phyloP scores from a whole-genome alignment of 2,329 filamentous ascomycete genomes.

The Cladophialophora carrionii region DNA sequence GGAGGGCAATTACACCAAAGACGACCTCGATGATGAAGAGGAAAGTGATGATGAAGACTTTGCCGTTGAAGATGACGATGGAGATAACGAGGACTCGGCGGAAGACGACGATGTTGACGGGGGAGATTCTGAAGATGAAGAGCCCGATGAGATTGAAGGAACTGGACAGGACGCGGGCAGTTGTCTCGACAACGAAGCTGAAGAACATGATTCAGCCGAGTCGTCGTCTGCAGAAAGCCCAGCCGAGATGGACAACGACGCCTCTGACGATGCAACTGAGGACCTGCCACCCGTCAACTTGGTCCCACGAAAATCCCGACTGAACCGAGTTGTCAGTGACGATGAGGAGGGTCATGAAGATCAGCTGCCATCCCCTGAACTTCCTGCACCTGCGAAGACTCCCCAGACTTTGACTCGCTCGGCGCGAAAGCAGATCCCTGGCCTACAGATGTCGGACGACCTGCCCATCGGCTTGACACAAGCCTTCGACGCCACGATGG shows the following conservation, averaged over 20 bases:
- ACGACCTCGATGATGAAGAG: conserved; percentile 57
- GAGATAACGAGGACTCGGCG: conserved; percentile 50
- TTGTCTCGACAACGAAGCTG: conserved; percentile 42
- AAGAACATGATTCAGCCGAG: conserved; percentile 51
- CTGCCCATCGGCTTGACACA: conserved; percentile 74
- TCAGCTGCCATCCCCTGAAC: conserved; percentile 31
- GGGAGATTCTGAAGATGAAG: conserved; percentile 38
- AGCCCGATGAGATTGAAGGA: conserved; percentile 35
- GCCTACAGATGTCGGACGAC: conserved; percentile 57
- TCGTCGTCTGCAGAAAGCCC: conserved; percentile 35
- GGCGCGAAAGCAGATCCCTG: conserved; percentile 71
- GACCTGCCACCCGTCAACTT: conserved; percentile 34
- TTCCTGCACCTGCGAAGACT: conserved; percentile 42
- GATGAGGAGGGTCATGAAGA: conserved; percentile 60
- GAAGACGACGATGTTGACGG: conserved; percentile 47
- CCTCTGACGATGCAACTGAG: conserved; percentile 49
- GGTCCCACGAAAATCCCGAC: conserved; percentile 54
- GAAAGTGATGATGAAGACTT: conserved; percentile 60
- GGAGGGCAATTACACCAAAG: conserved; percentile 54
- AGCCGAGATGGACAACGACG: conserved; percentile 36
- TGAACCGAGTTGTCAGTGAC: conserved; percentile 65
- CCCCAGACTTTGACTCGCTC: conserved; percentile 70
- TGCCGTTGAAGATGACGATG: conserved; percentile 48
- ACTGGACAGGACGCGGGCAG: conserved; percentile 35
- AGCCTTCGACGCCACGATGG: conserved; percentile 89